Conservation (phyloP, 345 rosid species). For the Rhodomyrtus tomentosa region DNA sequence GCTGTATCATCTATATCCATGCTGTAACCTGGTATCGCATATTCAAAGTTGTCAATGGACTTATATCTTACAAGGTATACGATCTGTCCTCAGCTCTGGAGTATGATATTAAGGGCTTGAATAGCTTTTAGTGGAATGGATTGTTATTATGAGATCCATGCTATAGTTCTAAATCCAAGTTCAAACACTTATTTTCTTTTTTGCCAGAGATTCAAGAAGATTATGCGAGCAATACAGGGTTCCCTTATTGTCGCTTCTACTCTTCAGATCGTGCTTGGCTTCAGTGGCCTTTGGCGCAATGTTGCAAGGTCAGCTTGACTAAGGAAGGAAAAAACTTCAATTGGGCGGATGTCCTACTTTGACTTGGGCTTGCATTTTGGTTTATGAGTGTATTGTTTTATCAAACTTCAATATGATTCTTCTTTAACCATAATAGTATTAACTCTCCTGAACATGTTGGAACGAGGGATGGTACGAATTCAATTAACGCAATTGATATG, state of each 20-base stretch:
- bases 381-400: not conserved
- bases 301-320: slow-evolving; percentile 56
- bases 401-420: not conserved
- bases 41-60: not conserved
- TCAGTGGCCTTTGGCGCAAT: slow-evolving; percentile 98
- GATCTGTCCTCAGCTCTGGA: not conserved
- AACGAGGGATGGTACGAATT: not conserved
- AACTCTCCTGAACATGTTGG: not conserved
- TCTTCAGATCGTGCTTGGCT: slow-evolving; percentile 96
- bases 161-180: not conserved
- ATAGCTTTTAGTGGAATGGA: not conserved
- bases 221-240: slow-evolving; percentile 98
- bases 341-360: not conserved
- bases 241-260: slow-evolving; percentile 87
- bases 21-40: not conserved
- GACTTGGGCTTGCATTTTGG: not conserved
- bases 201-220: slow-evolving; percentile 18
- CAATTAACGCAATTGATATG: not conserved
- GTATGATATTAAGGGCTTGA: not conserved
- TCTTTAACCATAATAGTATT: not conserved
- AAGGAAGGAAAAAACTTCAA: not conserved
- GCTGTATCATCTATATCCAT: not conserved
- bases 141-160: not conserved
- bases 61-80: not conserved
- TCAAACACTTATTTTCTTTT: not conserved